These are phyloP conservation scores for Fusarium solani-melongenae DNA, from an alignment of 2,329 filamentous ascomycete genomes.

Conservation along the genomic window DNA sequence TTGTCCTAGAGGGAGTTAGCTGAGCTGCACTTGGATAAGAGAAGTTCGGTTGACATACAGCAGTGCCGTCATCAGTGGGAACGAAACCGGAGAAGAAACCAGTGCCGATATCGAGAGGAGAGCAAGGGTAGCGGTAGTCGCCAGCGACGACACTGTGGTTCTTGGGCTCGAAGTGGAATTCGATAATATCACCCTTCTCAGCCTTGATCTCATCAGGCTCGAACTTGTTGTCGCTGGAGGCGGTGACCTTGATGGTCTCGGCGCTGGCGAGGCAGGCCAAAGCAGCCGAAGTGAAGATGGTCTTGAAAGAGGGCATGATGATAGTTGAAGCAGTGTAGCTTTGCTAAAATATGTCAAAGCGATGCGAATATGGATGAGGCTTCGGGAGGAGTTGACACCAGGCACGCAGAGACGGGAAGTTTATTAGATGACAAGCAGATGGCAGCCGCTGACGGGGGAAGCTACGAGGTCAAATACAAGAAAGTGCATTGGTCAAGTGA, in stretches of 20 bases:
- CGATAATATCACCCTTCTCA: slow-evolving; percentile 48
- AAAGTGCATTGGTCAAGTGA: slow-evolving; percentile 6
- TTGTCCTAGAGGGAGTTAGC: slow-evolving; percentile 42
- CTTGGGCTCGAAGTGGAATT: slow-evolving; percentile 51
- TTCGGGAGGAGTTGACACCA: background rate
- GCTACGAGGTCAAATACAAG: slow-evolving; percentile 17
- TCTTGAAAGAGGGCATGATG: slow-evolving; percentile 46
- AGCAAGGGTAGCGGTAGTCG: slow-evolving; percentile 50
- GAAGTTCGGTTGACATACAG: slow-evolving; percentile 40
- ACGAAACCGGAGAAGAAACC: slow-evolving; percentile 54
- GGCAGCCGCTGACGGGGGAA: background rate
- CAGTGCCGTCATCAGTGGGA: slow-evolving; percentile 41
- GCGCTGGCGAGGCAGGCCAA: slow-evolving; percentile 43
- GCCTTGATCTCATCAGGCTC: slow-evolving; percentile 48
- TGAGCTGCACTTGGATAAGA: background rate
- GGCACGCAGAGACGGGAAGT: background rate
- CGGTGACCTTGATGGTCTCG: slow-evolving; percentile 49
- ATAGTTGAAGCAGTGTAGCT: background rate
- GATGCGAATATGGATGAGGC: background rate
- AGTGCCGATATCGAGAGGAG: slow-evolving; percentile 44
- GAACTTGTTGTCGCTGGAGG: slow-evolving; percentile 48
- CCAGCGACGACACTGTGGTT: slow-evolving; percentile 54
- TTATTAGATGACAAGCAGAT: background rate
- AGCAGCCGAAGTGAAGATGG: slow-evolving; percentile 37
- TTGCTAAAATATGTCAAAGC: background rate